A percentile compares a stretch with the other conserved stretches of the same genome.
phyloP scores from a whole-genome alignment of 2,329 filamentous ascomycete genomes.

The Aspergillus udagawae region DNA sequence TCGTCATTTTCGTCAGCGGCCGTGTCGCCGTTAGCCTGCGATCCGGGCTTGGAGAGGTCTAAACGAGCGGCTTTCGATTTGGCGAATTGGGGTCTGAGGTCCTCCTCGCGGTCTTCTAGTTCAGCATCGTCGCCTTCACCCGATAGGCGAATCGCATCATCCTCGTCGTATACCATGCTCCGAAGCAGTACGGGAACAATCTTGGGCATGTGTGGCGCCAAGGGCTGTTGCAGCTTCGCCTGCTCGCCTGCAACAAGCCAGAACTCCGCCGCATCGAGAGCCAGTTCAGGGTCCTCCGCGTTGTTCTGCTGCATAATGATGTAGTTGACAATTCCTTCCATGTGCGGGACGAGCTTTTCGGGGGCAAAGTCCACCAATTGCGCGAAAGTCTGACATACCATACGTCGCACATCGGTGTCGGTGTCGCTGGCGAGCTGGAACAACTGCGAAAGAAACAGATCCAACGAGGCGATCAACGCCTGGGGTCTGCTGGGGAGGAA shows the following conservation, averaged over 20 bases:
- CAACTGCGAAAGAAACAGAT: conserved; percentile 75
- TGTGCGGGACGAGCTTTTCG: conserved; percentile 84
- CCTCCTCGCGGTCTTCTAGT: conserved; percentile 80
- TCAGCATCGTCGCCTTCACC: conserved; percentile 86
- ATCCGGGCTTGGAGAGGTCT: conserved; percentile 48
- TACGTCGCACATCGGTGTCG: conserved; percentile 77
- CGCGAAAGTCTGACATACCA: conserved; percentile 91
- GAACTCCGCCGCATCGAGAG: conserved; percentile 93
- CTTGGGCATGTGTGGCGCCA: conserved; percentile 73
- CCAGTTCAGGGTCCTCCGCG: conserved; percentile 77
- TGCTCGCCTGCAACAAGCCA: conserved; percentile 94
- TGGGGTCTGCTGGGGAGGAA: conserved; percentile 84
- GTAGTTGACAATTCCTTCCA: conserved; percentile 84
- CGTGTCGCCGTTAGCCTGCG: conserved; percentile 36
- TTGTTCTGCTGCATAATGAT: conserved; percentile 85
- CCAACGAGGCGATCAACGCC: conserved; percentile 74
- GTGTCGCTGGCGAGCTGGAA: conserved; percentile 76
- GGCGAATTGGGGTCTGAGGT: conserved; percentile 89
- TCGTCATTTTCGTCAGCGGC: conserved; percentile 56
- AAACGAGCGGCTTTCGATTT: conserved; percentile 61
- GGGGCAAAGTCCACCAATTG: conserved; percentile 86
- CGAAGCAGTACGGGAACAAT: conserved; percentile 88
- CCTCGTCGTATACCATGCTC: conserved; percentile 94
- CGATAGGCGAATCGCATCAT: conserved; percentile 82
- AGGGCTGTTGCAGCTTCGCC: conserved; percentile 67